Evolutionary conservation across 1,284 basidiomycete species (phyloP), one percentile per base, ranked within the genome.

Genomic region (Nidula niveotomentosa): DNA sequence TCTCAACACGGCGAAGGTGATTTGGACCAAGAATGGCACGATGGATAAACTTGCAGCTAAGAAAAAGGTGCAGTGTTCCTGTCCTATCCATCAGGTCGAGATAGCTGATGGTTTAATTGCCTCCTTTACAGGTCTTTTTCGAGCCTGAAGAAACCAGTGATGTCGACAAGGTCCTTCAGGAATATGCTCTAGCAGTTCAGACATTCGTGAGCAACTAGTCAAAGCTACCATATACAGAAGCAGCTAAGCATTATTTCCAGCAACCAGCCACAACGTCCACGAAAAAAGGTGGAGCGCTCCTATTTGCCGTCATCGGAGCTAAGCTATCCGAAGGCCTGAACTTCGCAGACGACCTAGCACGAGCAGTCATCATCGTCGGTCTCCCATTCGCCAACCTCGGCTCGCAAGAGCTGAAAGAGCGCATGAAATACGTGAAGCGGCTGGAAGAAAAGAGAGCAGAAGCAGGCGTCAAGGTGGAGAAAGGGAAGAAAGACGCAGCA

Each of bases 271-370:
- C 58, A 35, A 49, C 61, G 55, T 52, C 63, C 54, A 57, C 72
- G 65, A 73, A 81, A 67, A 71, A 66, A 63, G 76, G 76, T 8
- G 93, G 92, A 7, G 91, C 91, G 1, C 68, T 95, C 35, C 75
- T 95, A 6, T 87, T 99, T 56, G 96, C 96, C 1, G 96, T 99
- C 2, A 90, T 99, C 18, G 96, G 96, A 8, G 96, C 95, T 17
- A 99, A 98, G 69, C 80, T 99, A 10, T 97, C 94, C 0, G 96
- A 99, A 73, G 96, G 96, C 1, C 85, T 99, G 62, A 99, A 99
- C 72, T 99, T 99, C 70, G 84, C 92, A 4, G 93, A 94, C 69
- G 83, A 92, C 41, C 83, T 98, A 2, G 93, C 94, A 1, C 86
- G 94, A 44, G 91, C 90, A 12, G 94, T 97, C 33, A 77, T 97